phyloP scores from a whole-genome alignment of 148 eudicot genomes.

The Cornus kousa region DNA sequence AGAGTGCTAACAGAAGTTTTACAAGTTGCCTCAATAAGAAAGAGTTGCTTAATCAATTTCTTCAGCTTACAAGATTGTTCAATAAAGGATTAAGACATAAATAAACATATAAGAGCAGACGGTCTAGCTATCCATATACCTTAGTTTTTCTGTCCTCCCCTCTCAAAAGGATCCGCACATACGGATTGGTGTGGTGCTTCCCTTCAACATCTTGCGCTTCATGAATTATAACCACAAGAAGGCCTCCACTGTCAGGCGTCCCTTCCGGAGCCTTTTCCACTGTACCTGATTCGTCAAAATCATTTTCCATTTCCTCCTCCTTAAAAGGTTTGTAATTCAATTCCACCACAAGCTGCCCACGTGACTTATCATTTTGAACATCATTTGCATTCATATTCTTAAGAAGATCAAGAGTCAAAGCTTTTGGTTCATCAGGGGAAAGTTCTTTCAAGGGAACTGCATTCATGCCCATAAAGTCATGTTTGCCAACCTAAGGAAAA shows the following conservation, averaged over 20 bases:
- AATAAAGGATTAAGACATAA: neutral
- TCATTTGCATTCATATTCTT: constrained; percentile 69
- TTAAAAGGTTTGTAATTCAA: constrained; percentile 72
- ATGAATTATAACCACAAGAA: constrained; percentile 61
- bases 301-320: constrained; percentile 54
- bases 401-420: constrained; percentile 53
- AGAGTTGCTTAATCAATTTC: too few relatives aligned
- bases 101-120: neutral
- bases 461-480: constrained; percentile 88
- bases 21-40: neutral
- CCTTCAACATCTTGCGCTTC: constrained; percentile 91
- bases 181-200: constrained; percentile 89
- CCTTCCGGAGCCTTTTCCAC: constrained; percentile 72
- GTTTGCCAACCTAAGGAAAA: constrained; percentile 60
- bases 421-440: constrained; percentile 65
- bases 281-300: constrained; percentile 36
- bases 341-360: constrained; percentile 71
- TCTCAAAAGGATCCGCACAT: constrained; percentile 59
- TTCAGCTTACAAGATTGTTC: neutral
- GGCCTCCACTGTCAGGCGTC: constrained; percentile 78
- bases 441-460: constrained; percentile 71
- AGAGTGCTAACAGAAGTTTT: neutral
- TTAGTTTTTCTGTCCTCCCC: constrained; percentile 93
- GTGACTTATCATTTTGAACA: constrained; percentile 68
- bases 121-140: constrained; percentile 31